Base-by-base conservation (phyloP, 192 early-diverging fungal genomes). In the Mortierella alpina region DNA sequence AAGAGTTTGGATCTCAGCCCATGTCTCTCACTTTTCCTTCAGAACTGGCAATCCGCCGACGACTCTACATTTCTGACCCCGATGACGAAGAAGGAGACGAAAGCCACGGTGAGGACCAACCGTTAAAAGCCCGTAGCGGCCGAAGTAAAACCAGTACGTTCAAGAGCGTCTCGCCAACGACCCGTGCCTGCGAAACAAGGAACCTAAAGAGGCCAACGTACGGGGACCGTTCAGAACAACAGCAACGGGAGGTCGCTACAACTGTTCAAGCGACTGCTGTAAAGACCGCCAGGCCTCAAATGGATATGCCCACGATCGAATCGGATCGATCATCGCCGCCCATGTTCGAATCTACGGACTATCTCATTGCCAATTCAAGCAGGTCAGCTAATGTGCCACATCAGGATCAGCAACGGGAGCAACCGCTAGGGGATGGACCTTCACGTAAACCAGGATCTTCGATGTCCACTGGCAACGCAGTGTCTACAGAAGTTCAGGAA, bases 11-110 rank as follows among this genome's bases (percentile, higher is more conserved):
- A 13, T 20, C 45, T 7, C 65, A 31, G 9, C 59, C 54, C 5
- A 65, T 63, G 55, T 80, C 77, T 2, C 77, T 55, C 11, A 80
- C 70, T 15, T 72, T 80, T 55, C 77, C 77, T 4, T 80, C 77
- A 9, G 77, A 80, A 17, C 53, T 80, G 20, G 70, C 70, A 5
- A 60, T 80, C 46, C 41, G 15, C 23, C 77, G 70, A 7, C 77
- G 70, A 14, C 59, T 48, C 5, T 53, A 54, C 12, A 14, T 39
- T 3, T 41, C 53, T 11, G 60, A 72, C 5, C 20, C 23, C 4
- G 77, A 80, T 2, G 77, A 80, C 7, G 63, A 72, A 15, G 63
- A 50, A 7, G 65, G 68, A 6, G 41, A 56, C 7, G 54, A 5
- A 6, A 56, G 18, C 22, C 41, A 57, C n/a, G 44, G 23, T 13